These are phyloP conservation scores for Bauhinia variegata DNA, from an alignment of 306 rosid species.

Conservation along the genomic window DNA sequence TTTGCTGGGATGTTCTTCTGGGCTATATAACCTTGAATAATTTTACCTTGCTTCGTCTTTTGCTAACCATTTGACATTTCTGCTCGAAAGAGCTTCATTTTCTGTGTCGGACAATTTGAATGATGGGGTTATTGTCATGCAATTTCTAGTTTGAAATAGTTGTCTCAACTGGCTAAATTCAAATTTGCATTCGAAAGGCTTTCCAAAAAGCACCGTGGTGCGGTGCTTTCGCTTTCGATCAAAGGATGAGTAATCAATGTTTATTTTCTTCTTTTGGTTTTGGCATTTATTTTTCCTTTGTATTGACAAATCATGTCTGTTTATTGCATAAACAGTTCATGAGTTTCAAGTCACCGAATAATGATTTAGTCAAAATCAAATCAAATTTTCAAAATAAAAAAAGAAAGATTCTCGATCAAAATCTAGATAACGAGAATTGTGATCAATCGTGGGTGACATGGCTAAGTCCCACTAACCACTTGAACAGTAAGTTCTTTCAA, in stretches of 20 bases:
- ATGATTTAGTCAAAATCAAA: constrained; percentile 38
- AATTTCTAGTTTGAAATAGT: background rate
- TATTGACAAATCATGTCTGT: constrained; percentile 35
- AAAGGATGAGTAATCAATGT: background rate
- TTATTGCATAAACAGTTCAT: constrained; percentile 38
- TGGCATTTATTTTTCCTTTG: background rate
- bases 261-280: background rate
- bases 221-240: constrained; percentile 38
- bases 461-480: constrained; percentile 16
- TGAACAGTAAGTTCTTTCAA: too few relatives aligned
- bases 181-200: constrained; percentile 9
- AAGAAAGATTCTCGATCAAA: constrained; percentile 6
- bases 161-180: background rate
- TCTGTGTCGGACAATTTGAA: background rate
- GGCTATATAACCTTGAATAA: too few relatives aligned
- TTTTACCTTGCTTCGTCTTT: too few relatives aligned
- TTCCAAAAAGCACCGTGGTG: constrained; percentile 19
- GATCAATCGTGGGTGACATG: constrained; percentile 20
- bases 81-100: constrained; percentile 5
- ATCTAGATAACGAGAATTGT: too few relatives aligned
- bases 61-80: background rate
- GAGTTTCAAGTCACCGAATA: constrained; percentile 40
- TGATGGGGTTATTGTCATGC: background rate
- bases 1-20: too few relatives aligned
- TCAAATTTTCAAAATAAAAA: too few relatives aligned